Conservation (phyloP, 345 rosid species). For the Dovyalis caffra region DNA sequence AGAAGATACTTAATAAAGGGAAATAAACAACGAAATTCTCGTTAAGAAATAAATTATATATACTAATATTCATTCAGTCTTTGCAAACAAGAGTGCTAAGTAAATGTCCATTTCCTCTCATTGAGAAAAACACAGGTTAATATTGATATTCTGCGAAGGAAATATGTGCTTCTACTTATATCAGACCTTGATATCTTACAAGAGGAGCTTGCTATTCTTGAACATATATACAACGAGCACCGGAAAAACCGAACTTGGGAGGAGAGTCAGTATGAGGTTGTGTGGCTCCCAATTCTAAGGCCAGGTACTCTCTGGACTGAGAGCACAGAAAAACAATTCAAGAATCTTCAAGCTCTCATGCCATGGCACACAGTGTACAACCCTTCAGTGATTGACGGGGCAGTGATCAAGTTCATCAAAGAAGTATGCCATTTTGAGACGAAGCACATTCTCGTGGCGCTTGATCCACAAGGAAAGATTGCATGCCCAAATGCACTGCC, state of each 20-base stretch:
- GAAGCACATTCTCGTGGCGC: constrained; percentile 80
- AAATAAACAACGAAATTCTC: too few species aligned
- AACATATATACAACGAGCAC: constrained; percentile 23
- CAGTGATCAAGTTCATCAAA: constrained; percentile 42
- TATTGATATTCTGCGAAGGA: constrained; percentile 28
- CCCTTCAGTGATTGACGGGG: constrained; percentile 15
- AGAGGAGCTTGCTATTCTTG: constrained; percentile 23
- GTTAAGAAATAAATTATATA: too few species aligned
- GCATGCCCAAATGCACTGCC: constrained; percentile 80
- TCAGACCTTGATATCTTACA: constrained; percentile 25
- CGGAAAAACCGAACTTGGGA: constrained; percentile 19
- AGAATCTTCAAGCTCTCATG: constrained; percentile 22
- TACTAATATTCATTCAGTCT: too few species aligned
- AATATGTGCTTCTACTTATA: constrained; percentile 29
- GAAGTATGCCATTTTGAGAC: constrained; percentile 76
- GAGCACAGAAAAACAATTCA: background rate
- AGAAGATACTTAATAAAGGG: too few species aligned
- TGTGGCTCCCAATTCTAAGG: constrained; percentile 27
- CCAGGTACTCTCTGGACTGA: constrained; percentile 4
- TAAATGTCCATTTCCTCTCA: too few species aligned
- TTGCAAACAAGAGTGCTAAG: too few species aligned
- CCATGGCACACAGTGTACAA: constrained; percentile 22
- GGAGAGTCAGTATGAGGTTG: constrained; percentile 24
- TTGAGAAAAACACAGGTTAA: too few species aligned
- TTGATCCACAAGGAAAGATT: constrained; percentile 78